Base-by-base conservation (phyloP, 1,139 yeast genomes). In the Debaryomyces udenii region DNA sequence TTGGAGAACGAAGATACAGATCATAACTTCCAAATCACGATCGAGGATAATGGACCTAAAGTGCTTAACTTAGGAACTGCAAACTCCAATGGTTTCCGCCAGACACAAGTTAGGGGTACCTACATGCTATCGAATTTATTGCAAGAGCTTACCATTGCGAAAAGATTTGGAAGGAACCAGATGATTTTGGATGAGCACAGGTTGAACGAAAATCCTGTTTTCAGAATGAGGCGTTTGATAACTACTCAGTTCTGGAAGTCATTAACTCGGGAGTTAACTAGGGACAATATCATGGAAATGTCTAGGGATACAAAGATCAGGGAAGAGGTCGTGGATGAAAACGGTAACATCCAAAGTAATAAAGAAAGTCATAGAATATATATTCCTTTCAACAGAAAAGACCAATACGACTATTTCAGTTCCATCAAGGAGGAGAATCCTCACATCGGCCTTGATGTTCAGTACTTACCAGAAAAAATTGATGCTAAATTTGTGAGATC, bases 11-110 rank as follows among this genome's bases (percentile, higher is more conserved):
- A 91, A 60, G 98, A 91, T 59, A 90, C 97, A 3, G 96, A 90
- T 61, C 75, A 75, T 42, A 86, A 91, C 61, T 82, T 68, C 61
- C 97, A 91, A 62, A 91, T 91, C 54, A 90, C 97, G 10, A 85
- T 90, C 40, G 97, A 90, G 56, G 97, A 90, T 60, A 77, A 81
- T 3, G 97, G 97, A 0, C 96, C 97, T n/a, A 90, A 90, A 57
- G 94, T 86, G 11, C 69, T 89, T 48, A 76, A 81, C 49, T 70
- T 90, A 31, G 96, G 96, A 5, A 88, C 96, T 0, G 88, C 83
- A 36, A 86, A 86, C 58, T 87, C 96, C 2, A 80, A 83, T 51
- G 96, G 97, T 1, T 86, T 66, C 62, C 81, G 80, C 34, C 83
- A 81, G 52, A 75, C 79, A 35, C 88, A 84, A 41, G 75, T 91